A percentile compares a stretch with the other conserved stretches of the same genome.
Evolutionary conservation across 202 grass and related monocot species (phyloP).

Genomic region (Elaeis oleifera): DNA sequence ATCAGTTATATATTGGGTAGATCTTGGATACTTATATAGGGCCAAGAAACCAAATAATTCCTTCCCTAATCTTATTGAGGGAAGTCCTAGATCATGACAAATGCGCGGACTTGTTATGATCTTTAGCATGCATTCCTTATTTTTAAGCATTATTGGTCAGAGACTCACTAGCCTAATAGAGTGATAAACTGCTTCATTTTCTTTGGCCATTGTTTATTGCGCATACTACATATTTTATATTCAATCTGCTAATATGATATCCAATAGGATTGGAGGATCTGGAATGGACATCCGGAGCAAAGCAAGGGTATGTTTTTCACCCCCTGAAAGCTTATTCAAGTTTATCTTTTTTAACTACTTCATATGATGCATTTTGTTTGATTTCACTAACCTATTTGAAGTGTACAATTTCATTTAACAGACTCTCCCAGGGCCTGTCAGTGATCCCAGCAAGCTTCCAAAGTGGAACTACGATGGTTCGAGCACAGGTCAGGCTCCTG

Average conservation of each 20-base stretch:
- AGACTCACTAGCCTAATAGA: no score
- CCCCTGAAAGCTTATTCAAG: no score
- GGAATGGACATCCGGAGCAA: slow-evolving; percentile 93
- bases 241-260: background rate
- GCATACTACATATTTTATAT: background rate
- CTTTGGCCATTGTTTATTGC: background rate
- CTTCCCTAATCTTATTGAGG: no score
- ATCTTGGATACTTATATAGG: no score
- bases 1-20: no score
- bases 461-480: slow-evolving; percentile 97
- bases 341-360: background rate
- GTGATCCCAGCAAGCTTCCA: slow-evolving; percentile 62
- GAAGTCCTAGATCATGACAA: no score
- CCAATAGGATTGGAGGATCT: slow-evolving; percentile 71
- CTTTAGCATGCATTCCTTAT: no score
- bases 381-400: background rate
- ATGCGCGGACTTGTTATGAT: no score
- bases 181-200: background rate
- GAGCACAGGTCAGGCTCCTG: slow-evolving; percentile 72
- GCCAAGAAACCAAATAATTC: no score
- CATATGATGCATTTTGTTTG: background rate
- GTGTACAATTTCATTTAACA: slow-evolving; percentile 16
- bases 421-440: slow-evolving; percentile 78
- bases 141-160: no score
- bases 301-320: slow-evolving; percentile 45